Base-by-base conservation (phyloP, 2,329 filamentous ascomycete genomes). In the Bipolaris sorokiniana region DNA sequence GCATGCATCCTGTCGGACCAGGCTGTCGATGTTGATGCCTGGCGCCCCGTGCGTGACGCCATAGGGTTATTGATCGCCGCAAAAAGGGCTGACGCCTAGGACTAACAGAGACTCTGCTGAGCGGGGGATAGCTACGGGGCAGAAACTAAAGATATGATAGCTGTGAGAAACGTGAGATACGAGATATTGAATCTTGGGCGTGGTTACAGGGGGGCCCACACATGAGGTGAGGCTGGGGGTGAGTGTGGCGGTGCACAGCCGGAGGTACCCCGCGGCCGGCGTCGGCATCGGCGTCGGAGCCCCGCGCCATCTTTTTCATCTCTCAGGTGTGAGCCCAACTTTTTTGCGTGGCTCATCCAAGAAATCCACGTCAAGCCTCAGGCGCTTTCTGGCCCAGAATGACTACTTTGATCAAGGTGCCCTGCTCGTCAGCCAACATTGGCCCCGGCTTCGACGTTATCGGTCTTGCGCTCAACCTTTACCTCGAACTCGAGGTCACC, bases 401-500 rank as follows among this genome's bases (percentile, higher is more conserved):
- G 72, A 58, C 72, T 45, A 75, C 73, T 41, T 89, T 90, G 67
- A 90, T 92, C 82, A 87, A 85, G 79, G 91, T 92, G 61, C 94
- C 94, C 64, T 96, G 91, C 81, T 98, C 94, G 59, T 97, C 93
- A 61, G 94, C 94, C 80, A 98, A 98, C 82, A 97, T 98, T 74
- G 94, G 83, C 67, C 94, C 94, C 47, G 94, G 94, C 57, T 99
- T 98, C 83, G 94, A 99, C 82, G 94, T 97, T 70, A 97, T 98
- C 76, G 92, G 95, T 67, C 88, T 99, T 61, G 94, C 94, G 7
- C 84, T 99, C 66, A 96, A 92, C 65, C 88, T 97, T 77, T 96
- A 94, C 81, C 90, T 99, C 64, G 93, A 97, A 81, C 83, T 98
- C 54, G 85, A 88, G 63, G 90, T 98, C 76, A 91, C 88, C 62